These are phyloP conservation scores for Trametes cubensis DNA, from an alignment of 768 basidiomycete species.

Conservation along the genomic window DNA sequence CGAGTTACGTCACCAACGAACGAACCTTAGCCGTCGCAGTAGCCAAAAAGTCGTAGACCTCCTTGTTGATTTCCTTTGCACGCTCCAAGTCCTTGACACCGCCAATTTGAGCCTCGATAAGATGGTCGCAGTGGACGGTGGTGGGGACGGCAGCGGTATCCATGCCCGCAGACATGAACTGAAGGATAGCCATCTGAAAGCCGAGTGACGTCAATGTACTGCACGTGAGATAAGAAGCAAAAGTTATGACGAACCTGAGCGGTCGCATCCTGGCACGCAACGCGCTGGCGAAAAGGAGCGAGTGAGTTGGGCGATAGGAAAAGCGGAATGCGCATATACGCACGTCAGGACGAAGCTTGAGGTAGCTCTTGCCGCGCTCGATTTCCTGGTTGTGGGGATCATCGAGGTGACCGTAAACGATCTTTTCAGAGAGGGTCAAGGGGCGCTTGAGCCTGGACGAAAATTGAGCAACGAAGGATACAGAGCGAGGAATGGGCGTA, in stretches of 20 bases:
- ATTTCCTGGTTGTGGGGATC: slow-evolving; percentile 92
- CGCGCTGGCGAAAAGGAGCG: slow-evolving; percentile 54
- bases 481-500: slow-evolving; percentile 8
- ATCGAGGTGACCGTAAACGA: slow-evolving; percentile 97
- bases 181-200: slow-evolving; percentile 93
- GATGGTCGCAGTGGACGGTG: slow-evolving; percentile 98
- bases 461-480: neutral
- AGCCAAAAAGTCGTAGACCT: slow-evolving; percentile 99
- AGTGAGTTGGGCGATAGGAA: neutral
- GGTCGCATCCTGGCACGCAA: slow-evolving; percentile 90
- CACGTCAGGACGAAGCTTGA: slow-evolving; percentile 97
- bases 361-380: slow-evolving; percentile 88
- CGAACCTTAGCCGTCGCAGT: slow-evolving; percentile 90
- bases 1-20: slow-evolving; percentile 6
- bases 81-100: slow-evolving; percentile 93
- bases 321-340: slow-evolving; percentile 38
- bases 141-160: slow-evolving; percentile 97
- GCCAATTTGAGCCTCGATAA: slow-evolving; percentile 96
- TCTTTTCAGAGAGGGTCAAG: slow-evolving; percentile 93
- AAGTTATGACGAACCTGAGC: slow-evolving; percentile 60
- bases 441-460: slow-evolving; percentile 76
- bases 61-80: slow-evolving; percentile 92
- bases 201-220: slow-evolving; percentile 33
- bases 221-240: slow-evolving; percentile 12
- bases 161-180: slow-evolving; percentile 99